Conservation (phyloP, 805 yeast species). For the Jamesozyma spencerorum region DNA sequence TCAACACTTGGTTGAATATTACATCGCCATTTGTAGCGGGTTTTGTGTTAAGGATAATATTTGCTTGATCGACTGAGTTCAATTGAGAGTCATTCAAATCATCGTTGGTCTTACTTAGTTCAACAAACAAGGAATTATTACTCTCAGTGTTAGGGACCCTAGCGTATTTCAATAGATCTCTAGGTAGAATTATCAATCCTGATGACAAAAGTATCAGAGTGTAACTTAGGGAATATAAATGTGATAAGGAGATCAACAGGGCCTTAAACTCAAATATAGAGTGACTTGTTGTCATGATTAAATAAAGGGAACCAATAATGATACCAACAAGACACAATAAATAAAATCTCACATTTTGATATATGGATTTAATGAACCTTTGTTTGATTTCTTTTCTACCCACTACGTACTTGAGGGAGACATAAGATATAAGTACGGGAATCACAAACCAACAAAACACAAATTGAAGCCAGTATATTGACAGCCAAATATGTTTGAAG, state of each 20-base stretch:
- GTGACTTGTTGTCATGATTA: conserved; percentile 20
- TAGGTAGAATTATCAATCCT: conserved; percentile 25
- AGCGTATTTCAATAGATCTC: conserved; percentile 12
- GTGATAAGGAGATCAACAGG: conserved; percentile 25
- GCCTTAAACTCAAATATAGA: conserved; percentile 22
- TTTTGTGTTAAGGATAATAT: conserved; percentile 15
- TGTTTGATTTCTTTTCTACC: conserved; percentile 10
- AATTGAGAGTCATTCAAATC: conserved; percentile 26
- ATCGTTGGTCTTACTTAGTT: conserved; percentile 26
- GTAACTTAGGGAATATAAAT: conserved; percentile 26
- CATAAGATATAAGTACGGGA: conserved; percentile 27
- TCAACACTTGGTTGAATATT: conserved; percentile 17
- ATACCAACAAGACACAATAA: conserved; percentile 18
- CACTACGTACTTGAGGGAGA: conserved; percentile 20
- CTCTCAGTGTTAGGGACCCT: conserved; percentile 9
- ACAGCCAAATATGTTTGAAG: conserved; percentile 18
- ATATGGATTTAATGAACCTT: conserved; percentile 17
- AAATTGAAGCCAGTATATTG: conserved; percentile 26
- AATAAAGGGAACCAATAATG: conserved; percentile 19
- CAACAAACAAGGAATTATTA: conserved; percentile 21
- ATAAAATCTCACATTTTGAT: conserved; percentile 25
- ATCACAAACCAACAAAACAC: conserved; percentile 26
- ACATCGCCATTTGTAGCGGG: conserved; percentile 17
- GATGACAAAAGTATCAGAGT: conserved; percentile 22
- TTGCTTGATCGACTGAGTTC: conserved; percentile 21